A percentile compares a stretch with the other conserved stretches of the same genome.
phyloP scores from a whole-genome alignment of 371 early-diverging fungal genomes.

The Mortierella sp. region DNA sequence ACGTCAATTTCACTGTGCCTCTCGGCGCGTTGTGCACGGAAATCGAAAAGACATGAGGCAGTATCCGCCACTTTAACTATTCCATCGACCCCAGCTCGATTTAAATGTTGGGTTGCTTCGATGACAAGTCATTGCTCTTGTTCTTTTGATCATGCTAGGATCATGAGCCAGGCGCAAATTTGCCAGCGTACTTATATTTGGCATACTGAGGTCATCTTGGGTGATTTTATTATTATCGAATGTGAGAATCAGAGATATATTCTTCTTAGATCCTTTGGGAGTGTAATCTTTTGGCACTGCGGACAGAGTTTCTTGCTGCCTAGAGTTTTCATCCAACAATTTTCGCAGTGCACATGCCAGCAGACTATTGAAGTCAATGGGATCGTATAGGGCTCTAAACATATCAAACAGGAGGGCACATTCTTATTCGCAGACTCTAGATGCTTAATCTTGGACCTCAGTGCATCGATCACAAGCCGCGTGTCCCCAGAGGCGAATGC shows the following conservation, averaged over 20 bases:
- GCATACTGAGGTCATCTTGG: no score
- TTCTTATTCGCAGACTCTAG: constrained; percentile 68
- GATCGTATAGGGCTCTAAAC: constrained; percentile 80
- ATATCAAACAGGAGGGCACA: constrained; percentile 81
- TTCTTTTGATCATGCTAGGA: no score
- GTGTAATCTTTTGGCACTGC: constrained; percentile 91
- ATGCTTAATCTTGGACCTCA: constrained; percentile 79
- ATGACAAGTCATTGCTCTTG: no score
- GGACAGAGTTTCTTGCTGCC: constrained; percentile 92
- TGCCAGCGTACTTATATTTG: no score
- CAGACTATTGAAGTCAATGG: constrained; percentile 87
- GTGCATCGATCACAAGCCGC: constrained; percentile 80
- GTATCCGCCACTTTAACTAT: no score
- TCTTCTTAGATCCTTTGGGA: constrained; percentile 85
- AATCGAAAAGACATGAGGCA: no score
- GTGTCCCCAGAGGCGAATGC: constrained; percentile 61
- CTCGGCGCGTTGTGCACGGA: no score
- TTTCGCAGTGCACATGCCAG: constrained; percentile 95
- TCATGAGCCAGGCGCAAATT: no score
- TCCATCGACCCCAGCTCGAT: no score
- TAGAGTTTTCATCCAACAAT: constrained; percentile 91
- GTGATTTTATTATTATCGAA: neutral
- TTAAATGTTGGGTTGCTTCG: no score
- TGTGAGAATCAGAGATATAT: constrained; percentile 76
- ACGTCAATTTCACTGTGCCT: neutral